Percentiles rank a stretch among this genome's conserved stretches.
Conservation (phyloP, 352 stramenopile genomes). For the Phytophthora cactorum region DNA sequence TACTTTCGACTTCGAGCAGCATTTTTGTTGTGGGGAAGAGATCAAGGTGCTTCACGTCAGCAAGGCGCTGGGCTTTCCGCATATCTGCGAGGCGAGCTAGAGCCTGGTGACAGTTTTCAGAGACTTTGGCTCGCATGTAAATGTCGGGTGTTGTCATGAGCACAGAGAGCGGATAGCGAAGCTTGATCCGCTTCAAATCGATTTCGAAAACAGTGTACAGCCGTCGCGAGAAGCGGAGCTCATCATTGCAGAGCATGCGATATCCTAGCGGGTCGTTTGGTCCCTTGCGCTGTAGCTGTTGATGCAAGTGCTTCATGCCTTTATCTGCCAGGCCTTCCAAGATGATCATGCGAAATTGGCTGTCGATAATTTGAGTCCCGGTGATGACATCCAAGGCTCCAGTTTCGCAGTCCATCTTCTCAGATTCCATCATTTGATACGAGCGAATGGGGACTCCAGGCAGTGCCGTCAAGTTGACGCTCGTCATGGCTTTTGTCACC, state of each 20-base stretch:
- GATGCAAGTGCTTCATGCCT: constrained; percentile 58
- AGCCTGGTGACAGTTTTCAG: constrained; percentile 79
- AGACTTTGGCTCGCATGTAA: constrained; percentile 91
- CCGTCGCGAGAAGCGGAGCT: constrained; percentile 75
- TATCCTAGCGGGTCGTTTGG: constrained; percentile 47
- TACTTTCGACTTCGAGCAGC: constrained; percentile 89
- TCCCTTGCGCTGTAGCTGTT: constrained; percentile 39
- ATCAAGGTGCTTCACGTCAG: constrained; percentile 63
- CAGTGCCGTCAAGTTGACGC: constrained; percentile 66
- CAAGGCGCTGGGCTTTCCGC: constrained; percentile 54
- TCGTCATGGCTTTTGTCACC: constrained; percentile 61
- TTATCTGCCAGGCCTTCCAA: constrained; percentile 81
- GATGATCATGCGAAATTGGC: constrained; percentile 84
- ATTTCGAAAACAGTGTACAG: constrained; percentile 90
- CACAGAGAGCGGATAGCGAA: constrained; percentile 77
- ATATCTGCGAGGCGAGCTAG: constrained; percentile 75
- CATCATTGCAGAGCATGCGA: constrained; percentile 74
- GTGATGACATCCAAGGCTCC: constrained; percentile 87
- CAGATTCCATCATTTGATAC: constrained; percentile 73
- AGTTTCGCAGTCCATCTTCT: constrained; percentile 55
- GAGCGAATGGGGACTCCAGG: constrained; percentile 68
- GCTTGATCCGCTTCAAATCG: constrained; percentile 91
- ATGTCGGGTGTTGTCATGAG: constrained; percentile 84
- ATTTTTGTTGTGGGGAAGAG: constrained; percentile 82
- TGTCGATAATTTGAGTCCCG: constrained; percentile 89